Evolutionary conservation across 2,329 filamentous ascomycete genomes (phyloP).

Genomic region (Cordyceps cateniannulata): DNA sequence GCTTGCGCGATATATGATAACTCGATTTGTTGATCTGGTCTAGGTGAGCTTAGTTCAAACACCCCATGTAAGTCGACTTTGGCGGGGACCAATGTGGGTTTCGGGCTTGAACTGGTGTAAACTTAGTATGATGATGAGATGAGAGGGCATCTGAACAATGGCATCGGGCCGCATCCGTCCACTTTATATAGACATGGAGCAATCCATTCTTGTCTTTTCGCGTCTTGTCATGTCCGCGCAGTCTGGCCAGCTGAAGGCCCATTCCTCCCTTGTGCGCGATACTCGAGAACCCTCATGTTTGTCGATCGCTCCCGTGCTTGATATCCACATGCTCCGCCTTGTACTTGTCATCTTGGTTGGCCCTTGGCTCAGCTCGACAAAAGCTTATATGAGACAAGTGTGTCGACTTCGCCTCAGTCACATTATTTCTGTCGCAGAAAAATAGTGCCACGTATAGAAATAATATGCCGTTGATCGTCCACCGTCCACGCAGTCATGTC

Average conservation of each 20-base stretch:
- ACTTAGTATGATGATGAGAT: background rate
- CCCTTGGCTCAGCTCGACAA: background rate
- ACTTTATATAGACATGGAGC: background rate
- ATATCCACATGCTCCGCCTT: conserved; percentile 10
- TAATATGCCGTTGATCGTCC: background rate
- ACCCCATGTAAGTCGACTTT: background rate
- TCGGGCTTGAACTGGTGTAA: background rate
- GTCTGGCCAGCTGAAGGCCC: background rate
- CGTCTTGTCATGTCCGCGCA: background rate
- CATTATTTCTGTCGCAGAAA: background rate
- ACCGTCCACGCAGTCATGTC: background rate
- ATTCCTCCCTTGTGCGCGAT: background rate
- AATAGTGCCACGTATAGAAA: background rate
- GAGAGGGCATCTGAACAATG: background rate
- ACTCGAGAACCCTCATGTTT: background rate
- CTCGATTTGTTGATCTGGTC: background rate
- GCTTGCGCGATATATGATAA: background rate
- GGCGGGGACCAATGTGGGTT: conserved; percentile 10
- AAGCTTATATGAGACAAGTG: background rate
- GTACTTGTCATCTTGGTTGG: conserved; percentile 3
- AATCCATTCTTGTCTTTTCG: background rate
- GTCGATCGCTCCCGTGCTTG: conserved; percentile 8
- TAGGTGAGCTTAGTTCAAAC: background rate
- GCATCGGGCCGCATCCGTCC: background rate
- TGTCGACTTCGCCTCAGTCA: background rate